Evolutionary conservation across 2,329 filamentous ascomycete genomes (phyloP).

Genomic region (Ophidiomyces ophidiicola): DNA sequence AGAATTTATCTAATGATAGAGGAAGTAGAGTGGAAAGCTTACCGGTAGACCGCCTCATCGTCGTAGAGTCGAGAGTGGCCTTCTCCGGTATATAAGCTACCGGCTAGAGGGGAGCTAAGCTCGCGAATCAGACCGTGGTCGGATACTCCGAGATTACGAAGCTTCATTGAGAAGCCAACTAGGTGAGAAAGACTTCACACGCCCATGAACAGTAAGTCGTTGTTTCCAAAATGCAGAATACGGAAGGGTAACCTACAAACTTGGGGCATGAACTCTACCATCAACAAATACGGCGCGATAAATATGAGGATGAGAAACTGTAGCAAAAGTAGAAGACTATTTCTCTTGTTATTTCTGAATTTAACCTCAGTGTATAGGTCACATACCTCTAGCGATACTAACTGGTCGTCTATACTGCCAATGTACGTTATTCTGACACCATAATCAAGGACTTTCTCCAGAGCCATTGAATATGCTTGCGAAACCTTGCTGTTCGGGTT

Average conservation of each 20-base stretch:
- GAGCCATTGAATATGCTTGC: constrained; percentile 62
- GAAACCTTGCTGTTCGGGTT: constrained; percentile 71
- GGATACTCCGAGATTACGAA: constrained; percentile 82
- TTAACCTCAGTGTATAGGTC: constrained; percentile 12
- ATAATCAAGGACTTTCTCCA: constrained; percentile 62
- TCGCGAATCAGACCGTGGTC: constrained; percentile 91
- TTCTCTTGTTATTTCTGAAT: neutral
- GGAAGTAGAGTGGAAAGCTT: constrained; percentile 20
- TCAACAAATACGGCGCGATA: constrained; percentile 95
- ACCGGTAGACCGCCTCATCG: constrained; percentile 72
- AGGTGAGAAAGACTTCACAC: constrained; percentile 60
- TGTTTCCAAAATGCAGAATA: neutral
- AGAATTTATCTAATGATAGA: neutral
- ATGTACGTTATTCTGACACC: constrained; percentile 77
- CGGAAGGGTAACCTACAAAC: constrained; percentile 50
- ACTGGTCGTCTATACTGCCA: constrained; percentile 91
- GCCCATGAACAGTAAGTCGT: neutral
- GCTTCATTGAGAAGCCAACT: constrained; percentile 81
- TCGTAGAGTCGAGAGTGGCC: constrained; percentile 91
- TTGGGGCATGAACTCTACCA: constrained; percentile 77
- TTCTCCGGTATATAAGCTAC: constrained; percentile 80
- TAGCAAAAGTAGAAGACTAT: constrained; percentile 72
- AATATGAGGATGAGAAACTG: constrained; percentile 79
- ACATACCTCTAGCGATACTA: constrained; percentile 76
- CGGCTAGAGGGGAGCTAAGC: constrained; percentile 74